Evolutionary conservation across 306 rosid genomes (phyloP).

Genomic region (Cyclanthera cordifolia): DNA sequence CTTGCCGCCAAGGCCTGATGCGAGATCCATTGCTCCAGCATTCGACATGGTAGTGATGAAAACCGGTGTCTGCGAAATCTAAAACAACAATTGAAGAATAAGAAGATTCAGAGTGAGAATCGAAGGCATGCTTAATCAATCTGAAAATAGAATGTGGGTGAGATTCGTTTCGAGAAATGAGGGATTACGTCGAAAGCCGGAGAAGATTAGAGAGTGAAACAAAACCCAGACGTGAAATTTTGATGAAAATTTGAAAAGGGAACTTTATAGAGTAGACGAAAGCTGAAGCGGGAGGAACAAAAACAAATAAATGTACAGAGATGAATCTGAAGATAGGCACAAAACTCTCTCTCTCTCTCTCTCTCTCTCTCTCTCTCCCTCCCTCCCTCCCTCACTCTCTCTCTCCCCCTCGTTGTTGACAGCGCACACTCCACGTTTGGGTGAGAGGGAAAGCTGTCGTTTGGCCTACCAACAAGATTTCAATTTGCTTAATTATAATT

Average conservation of each 20-base stretch:
- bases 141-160: neutral
- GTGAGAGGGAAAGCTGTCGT: neutral
- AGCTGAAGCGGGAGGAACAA: neutral
- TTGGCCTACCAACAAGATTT: neutral
- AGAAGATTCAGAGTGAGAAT: neutral
- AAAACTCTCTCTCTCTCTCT: neutral
- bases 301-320: neutral
- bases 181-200: neutral
- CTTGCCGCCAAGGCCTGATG: conserved; percentile 79
- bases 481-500: no score
- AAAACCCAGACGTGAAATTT: neutral
- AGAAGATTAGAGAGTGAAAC: neutral
- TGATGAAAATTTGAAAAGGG: neutral
- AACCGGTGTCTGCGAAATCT: neutral
- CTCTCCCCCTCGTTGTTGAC: neutral
- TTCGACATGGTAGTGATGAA: conserved; percentile 19
- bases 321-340: neutral
- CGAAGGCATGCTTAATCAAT: neutral
- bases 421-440: neutral
- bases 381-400: no score
- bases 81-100: neutral
- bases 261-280: neutral
- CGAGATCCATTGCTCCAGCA: conserved; percentile 69
- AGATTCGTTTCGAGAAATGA: neutral
- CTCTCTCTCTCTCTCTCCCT: no score